Evolutionary conservation across 805 yeast species (phyloP).

Genomic region (Grigorovia transvaalensis): DNA sequence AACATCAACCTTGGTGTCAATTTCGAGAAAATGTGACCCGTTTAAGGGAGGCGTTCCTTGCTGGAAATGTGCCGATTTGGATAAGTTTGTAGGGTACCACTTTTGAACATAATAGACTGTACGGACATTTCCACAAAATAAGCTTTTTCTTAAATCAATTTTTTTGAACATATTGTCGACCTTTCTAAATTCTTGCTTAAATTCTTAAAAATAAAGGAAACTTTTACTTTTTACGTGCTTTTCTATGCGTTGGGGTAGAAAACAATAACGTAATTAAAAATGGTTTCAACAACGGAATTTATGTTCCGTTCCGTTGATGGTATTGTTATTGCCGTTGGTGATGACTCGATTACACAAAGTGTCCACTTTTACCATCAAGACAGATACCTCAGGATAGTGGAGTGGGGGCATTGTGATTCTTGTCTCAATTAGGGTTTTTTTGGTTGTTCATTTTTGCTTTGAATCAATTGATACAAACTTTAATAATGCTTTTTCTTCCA

Average conservation of each 20-base stretch:
- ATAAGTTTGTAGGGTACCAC: neutral
- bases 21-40: too few species aligned
- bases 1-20: too few species aligned
- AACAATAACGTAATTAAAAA: neutral
- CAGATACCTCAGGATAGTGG: neutral
- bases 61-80: neutral
- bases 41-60: too few species aligned
- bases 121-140: too few species aligned
- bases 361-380: too few species aligned
- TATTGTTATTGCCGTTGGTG: neutral
- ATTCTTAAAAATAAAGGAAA: neutral
- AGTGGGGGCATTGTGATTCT: too few species aligned
- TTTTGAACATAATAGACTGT: too few species aligned
- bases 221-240: too few species aligned
- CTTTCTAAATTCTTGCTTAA: neutral
- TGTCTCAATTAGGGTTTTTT: neutral
- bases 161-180: neutral
- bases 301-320: neutral
- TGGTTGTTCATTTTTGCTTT: neutral
- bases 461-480: neutral
- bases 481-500: neutral
- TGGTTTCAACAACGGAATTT: neutral
- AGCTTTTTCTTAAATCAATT: too few species aligned
- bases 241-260: neutral
- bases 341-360: too few species aligned